Evolutionary conservation across 345 rosid species (phyloP), one percentile per base, ranked within the genome.

Genomic region (Pseudoturritis turrita): DNA sequence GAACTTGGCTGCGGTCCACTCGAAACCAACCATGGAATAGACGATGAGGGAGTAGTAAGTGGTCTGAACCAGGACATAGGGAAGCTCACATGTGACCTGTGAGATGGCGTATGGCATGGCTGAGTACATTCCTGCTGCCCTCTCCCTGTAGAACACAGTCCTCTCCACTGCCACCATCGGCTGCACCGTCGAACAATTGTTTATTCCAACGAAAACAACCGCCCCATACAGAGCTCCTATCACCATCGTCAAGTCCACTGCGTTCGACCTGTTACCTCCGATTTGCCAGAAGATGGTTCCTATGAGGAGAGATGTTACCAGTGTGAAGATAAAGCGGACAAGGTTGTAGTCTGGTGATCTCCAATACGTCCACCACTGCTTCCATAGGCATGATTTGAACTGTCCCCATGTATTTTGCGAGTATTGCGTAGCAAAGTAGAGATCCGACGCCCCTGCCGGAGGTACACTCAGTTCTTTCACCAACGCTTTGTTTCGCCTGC

Each of bases 321-420:
- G 50, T 49, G 87, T 86, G 80, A 86, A 86, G 50, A 78, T 78
- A 72, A 57, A 76, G 21, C 89, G 65, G 35, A 84, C 85, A 10
- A 86, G 85, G 62, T 86, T 88, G 54, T 86, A 86, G 21, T 86
- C 87, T 2, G 90, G 89, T 62, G 85, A 86, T 81, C 94, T 81
- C 94, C 90, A 88, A 26, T 83, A 84, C 43, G 88, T 84, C 85
- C 86, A 80, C 89, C 85, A 81, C 36, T 83, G 87, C 69, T 86
- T 86, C 94, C 94, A 88, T 8, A 84, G 47, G 71, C 90, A 86
- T 26, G 83, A 81, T 59, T 83, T 84, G 83, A 83, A 84, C 50
- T 88, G 90, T 7, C 86, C 88, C 83, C 80, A 83, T 47, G 72
- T 43, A 14, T 85, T 54, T 31, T 86, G 88, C 6, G 88, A 81